Evolutionary conservation across 805 yeast genomes (phyloP), one percentile per base, ranked within the genome.

Genomic region (Schizosaccharomyces cryophilus): DNA sequence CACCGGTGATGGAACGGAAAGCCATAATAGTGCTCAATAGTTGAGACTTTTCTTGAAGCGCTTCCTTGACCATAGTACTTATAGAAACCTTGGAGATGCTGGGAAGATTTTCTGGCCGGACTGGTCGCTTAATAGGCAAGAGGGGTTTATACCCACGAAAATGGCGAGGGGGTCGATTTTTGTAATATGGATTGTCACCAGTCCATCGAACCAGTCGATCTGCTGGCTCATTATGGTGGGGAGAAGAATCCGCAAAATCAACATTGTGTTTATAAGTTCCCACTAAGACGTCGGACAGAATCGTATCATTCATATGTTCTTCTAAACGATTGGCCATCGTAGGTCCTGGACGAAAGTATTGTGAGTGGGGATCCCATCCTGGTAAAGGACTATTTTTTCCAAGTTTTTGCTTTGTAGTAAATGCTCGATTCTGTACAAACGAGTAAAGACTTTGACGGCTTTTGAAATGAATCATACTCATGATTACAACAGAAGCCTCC

Each of bases 1-100:
- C 81, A 64, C 95, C 95, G n/a, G 98, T 90, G 67, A 93, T 85
- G 71, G 90, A 97, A 67, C 93, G 94, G 62, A 93, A 69, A 72
- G 85, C 90, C 63, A 87, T 76, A 29, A 73, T 73, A 29, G 64
- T 19, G 19, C 51, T 42, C 42, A 42, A 42, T 9, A 59, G 40
- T 7, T 47, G 54, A 19, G 61, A 58, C 24, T 64, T 63, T 7
- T 61, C 42, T 11, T 21, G 26, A 17, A 54, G 30, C 5, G 93
- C 87, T 54, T 80, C 81, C 66, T 79, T 81, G 58, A 80, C 90
- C 68, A 80, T 90, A 67, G 94, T 80, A 71, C 85, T 86, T 67
- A 93, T 74, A 48, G 79, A 76, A 54, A 94, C 77, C n/a, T 79
- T 75, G 61, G 78, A 76, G 58, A 93, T 73, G 63, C 74, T 77